Evolutionary conservation across 2,329 filamentous ascomycete species (phyloP).

Genomic region (Pseudogymnoascus sp.): DNA sequence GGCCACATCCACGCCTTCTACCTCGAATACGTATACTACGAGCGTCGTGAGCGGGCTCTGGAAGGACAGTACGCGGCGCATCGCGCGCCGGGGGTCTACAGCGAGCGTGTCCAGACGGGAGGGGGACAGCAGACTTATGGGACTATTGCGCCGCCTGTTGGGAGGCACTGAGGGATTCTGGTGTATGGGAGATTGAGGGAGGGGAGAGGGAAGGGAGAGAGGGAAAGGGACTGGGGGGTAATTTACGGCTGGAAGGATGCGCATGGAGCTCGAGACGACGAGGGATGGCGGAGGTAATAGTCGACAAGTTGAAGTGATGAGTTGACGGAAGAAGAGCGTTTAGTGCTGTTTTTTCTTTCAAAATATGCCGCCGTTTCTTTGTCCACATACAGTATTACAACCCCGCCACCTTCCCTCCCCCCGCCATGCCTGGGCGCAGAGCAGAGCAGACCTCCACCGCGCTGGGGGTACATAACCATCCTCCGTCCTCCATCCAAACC

Average conservation of each 20-base stretch:
- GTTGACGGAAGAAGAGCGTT: not conserved
- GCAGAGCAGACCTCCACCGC: not conserved
- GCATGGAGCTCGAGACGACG: not conserved
- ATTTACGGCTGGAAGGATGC: not conserved
- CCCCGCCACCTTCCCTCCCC: not conserved
- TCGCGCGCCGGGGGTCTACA: conserved; percentile 64
- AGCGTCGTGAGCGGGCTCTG: conserved; percentile 57
- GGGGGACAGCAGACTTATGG: conserved; percentile 60
- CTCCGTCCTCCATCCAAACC: not conserved
- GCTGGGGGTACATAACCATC: not conserved
- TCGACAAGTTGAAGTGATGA: not conserved
- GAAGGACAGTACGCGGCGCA: conserved; percentile 47
- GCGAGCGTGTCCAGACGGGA: conserved; percentile 65
- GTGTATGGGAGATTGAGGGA: not conserved
- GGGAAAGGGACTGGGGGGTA: not conserved
- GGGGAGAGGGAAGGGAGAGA: not conserved
- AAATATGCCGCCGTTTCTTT: not conserved
- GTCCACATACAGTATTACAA: not conserved
- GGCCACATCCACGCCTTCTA: conserved; percentile 32
- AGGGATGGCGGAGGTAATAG: not conserved
- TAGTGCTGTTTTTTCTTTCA: not conserved
- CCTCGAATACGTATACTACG: conserved; percentile 71
- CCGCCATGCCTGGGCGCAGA: too few relatives aligned
- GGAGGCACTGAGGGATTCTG: not conserved
- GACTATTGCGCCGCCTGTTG: conserved; percentile 25